Conservation (phyloP, 176 grass and related monocot species). For the Aechmea fasciata region DNA sequence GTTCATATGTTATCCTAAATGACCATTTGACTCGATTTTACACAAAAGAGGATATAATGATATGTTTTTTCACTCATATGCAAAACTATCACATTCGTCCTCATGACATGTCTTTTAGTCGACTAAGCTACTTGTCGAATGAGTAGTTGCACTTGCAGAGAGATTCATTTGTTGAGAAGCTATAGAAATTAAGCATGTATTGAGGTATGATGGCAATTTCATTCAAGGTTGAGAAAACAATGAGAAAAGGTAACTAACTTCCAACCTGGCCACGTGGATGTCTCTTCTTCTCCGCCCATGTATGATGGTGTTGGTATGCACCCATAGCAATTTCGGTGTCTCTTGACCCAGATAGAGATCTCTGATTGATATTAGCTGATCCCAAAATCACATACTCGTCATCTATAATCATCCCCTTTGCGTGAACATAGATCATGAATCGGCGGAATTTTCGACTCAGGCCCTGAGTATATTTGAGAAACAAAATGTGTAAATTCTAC, state of each 20-base stretch:
- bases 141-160: background rate
- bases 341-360: conserved; percentile 76
- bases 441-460: conserved; percentile 51
- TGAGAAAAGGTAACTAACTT: background rate
- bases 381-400: conserved; percentile 86
- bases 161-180: background rate
- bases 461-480: conserved; percentile 27
- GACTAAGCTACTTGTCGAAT: background rate
- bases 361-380: conserved; percentile 96
- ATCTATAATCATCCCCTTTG: conserved; percentile 93
- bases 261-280: conserved; percentile 81
- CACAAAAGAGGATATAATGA: no score
- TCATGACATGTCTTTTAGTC: background rate
- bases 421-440: conserved; percentile 98
- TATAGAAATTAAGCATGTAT: background rate
- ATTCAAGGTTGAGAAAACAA: background rate
- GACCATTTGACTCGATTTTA: no score
- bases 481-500: conserved; percentile 2
- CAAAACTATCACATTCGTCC: background rate
- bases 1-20: no score
- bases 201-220: background rate
- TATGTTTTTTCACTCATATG: background rate
- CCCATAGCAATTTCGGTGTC: conserved; percentile 99
- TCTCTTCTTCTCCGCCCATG: conserved; percentile 50
- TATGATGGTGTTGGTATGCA: conserved; percentile 80